A percentile compares a stretch with the other conserved stretches of the same genome.
Conservation (phyloP, 495 filamentous ascomycete species). For the Penicillium paxilli region DNA sequence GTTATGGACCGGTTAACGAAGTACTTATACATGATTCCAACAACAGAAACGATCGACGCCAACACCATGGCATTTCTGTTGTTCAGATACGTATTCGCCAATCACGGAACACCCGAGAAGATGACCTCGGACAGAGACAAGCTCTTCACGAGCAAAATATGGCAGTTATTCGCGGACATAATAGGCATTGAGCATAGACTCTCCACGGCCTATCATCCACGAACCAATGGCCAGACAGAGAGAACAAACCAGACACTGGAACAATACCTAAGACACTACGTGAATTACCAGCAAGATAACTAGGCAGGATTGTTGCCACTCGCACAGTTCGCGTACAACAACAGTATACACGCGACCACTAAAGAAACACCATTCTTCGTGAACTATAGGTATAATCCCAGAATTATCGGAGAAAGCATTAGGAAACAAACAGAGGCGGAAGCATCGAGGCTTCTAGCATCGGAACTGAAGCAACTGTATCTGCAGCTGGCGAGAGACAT, state of each 20-base stretch:
- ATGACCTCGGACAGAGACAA: slow-evolving; percentile 1
- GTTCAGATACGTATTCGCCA: background rate
- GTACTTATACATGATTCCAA: background rate
- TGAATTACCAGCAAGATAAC: slow-evolving; percentile 30
- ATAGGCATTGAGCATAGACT: slow-evolving; percentile 6
- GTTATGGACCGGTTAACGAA: background rate
- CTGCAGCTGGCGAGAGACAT: background rate
- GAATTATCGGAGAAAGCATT: background rate
- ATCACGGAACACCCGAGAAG: background rate
- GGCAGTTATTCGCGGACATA: background rate
- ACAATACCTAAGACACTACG: slow-evolving; percentile 22
- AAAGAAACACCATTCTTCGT: slow-evolving; percentile 18
- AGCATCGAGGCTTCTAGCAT: background rate
- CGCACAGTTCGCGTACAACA: slow-evolving; percentile 29
- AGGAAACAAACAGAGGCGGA: background rate
- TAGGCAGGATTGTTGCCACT: slow-evolving; percentile 23
- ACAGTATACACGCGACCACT: background rate
- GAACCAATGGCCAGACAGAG: slow-evolving; percentile 33
- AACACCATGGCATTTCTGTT: background rate
- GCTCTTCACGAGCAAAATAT: background rate
- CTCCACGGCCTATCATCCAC: slow-evolving; percentile 26
- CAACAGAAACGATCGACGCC: background rate
- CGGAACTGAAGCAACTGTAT: background rate
- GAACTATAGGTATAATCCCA: slow-evolving; percentile 11
- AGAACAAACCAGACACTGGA: slow-evolving; percentile 19